Base-by-base conservation (phyloP, 768 basidiomycete species). In the Boletus subcaerulescens region DNA sequence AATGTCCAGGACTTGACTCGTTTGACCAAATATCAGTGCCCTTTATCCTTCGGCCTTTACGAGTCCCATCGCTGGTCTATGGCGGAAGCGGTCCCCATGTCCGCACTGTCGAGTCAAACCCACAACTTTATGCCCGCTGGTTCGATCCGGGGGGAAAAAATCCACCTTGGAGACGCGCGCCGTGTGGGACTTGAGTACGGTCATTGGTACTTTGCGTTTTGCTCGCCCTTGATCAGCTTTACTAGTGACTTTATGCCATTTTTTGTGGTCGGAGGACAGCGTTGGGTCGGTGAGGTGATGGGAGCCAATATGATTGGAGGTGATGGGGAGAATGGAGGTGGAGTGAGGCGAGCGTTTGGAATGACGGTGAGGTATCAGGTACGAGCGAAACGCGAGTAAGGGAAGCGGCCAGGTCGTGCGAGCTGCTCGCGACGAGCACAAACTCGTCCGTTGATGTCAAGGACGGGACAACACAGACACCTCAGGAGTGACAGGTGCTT, bases 1-100 rank as follows among this genome's bases (percentile, higher is more conserved):
- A 55, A 98, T 98, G 71, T 98, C 97, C 14, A 80, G 79, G 54
- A 98, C 91, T 17, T 96, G 87, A 73, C 92, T 95, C 97, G 98
- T 98, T 72, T 98, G 97, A 63, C 93, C 96, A 77, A 99, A 99
- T 57, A 99, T 97, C 60, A 98, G 82, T 3, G 94, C 91, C 9
- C 96, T 84, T 3, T 93, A 96, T n/a, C 93, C 95, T 69, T 94
- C 94, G 22, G 74, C 85, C 65, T 91, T 93, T 91, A 98, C n/a
- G n/a, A n/a, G n/a, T n/a, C n/a, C n/a, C n/a, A n/a, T n/a, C n/a
- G n/a, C n/a, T n/a, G n/a, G n/a, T n/a, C n/a, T n/a, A n/a, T n/a
- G n/a, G n/a, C n/a, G n/a, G n/a, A n/a, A n/a, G n/a, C n/a, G n/a
- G n/a, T n/a, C n/a, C 93, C 96, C 96, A 99, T 3, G 79, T 74